phyloP scores from a whole-genome alignment of 129 eudicot genomes.

The Flaveria brownii region DNA sequence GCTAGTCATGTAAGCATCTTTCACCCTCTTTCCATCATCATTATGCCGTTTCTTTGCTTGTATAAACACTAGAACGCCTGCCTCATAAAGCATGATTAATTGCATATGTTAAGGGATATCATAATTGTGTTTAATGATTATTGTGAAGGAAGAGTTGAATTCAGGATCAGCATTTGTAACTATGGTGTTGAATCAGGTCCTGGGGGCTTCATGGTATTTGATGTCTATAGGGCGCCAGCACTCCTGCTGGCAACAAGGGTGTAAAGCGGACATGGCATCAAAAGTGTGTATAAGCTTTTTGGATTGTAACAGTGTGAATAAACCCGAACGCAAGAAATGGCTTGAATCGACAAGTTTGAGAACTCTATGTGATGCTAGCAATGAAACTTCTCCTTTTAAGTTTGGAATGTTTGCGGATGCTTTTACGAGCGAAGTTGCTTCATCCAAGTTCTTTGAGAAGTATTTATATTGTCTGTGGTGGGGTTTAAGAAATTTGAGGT shows the following conservation, averaged over 20 bases:
- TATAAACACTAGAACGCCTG: too few species aligned
- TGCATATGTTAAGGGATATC: too few species aligned
- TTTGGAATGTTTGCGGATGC: conserved; percentile 98
- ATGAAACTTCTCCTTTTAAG: conserved; percentile 61
- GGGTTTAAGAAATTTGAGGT: conserved; percentile 95
- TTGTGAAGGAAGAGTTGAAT: neutral
- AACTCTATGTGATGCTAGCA: conserved; percentile 64
- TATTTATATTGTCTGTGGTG: conserved; percentile 94
- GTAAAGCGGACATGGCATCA: conserved; percentile 55
- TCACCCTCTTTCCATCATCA: neutral
- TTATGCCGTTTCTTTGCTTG: too few species aligned
- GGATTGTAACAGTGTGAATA: conserved; percentile 57
- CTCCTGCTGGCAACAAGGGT: conserved; percentile 83
- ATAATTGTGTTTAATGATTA: too few species aligned
- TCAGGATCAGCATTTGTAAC: neutral
- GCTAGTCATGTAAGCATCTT: conserved; percentile 80
- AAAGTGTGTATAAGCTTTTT: conserved; percentile 53
- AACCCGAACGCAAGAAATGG: conserved; percentile 64
- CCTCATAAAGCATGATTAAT: neutral
- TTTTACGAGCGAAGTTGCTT: conserved; percentile 83
- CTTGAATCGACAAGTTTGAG: conserved; percentile 58
- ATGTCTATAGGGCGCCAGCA: conserved; percentile 85
- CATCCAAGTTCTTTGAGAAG: conserved; percentile 65
- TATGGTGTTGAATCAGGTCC: conserved; percentile 45
- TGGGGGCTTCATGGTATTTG: conserved; percentile 91